phyloP scores from a whole-genome alignment of 1,139 yeast species.

The Chernovozyma aurita region DNA sequence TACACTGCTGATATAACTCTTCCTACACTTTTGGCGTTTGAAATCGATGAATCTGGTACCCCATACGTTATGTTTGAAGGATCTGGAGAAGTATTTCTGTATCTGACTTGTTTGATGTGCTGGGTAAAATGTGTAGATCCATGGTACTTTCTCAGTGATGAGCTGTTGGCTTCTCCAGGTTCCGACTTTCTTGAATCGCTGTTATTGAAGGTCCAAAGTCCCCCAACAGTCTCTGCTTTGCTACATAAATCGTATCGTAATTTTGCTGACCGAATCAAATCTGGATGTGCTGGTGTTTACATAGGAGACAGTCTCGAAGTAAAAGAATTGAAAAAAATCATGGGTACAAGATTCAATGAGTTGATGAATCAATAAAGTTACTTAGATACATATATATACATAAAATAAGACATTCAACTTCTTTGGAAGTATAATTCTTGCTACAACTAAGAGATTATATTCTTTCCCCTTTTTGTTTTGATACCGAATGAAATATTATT shows the following conservation, averaged over 20 bases:
- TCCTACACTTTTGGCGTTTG: slow-evolving; percentile 28
- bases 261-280: not conserved
- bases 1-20: slow-evolving; percentile 9
- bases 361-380: too few relatives aligned
- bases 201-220: not conserved
- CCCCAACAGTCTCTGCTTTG: not conserved
- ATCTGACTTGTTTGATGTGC: slow-evolving; percentile 30
- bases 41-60: slow-evolving; percentile 33
- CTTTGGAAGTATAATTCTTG: too few relatives aligned
- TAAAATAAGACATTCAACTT: too few relatives aligned
- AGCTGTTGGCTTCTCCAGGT: not conserved
- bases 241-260: not conserved
- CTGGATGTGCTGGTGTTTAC: slow-evolving; percentile 1
- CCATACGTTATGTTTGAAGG: slow-evolving; percentile 37
- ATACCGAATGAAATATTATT: too few relatives aligned
- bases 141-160: slow-evolving; percentile 35
- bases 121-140: slow-evolving; percentile 50
- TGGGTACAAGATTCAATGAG: slow-evolving; percentile 3
- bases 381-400: too few relatives aligned
- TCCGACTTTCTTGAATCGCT: not conserved
- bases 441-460: too few relatives aligned
- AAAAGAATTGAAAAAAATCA: not conserved
- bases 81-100: slow-evolving; percentile 36
- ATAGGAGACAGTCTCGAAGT: slow-evolving; percentile 1
- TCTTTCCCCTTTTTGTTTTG: too few relatives aligned